Conservation (phyloP, 2,329 filamentous ascomycete species). For the Epichloe coenophiala region DNA sequence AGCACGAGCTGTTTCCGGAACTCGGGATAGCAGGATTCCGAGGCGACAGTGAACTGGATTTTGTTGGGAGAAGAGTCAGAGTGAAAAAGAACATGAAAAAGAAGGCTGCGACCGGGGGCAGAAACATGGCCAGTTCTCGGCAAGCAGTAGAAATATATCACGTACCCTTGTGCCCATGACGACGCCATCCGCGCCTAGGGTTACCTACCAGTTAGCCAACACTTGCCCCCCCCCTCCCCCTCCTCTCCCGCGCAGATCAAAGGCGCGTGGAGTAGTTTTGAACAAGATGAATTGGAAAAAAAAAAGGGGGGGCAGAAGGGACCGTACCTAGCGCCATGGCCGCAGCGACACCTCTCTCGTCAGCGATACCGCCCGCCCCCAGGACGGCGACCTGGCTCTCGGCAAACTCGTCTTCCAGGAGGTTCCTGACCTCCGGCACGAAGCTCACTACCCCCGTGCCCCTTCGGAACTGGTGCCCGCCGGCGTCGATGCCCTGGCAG, state of each 20-base stretch:
- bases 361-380: constrained; percentile 46
- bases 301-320: neutral
- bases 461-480: constrained; percentile 44
- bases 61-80: neutral
- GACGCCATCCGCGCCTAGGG: constrained; percentile 25
- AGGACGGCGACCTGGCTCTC: constrained; percentile 27
- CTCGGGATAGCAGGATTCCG: constrained; percentile 29
- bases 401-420: constrained; percentile 25
- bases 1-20: constrained; percentile 27
- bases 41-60: constrained; percentile 27
- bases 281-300: too few species aligned
- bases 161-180: constrained; percentile 30
- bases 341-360: constrained; percentile 41
- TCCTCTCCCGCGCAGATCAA: too few species aligned
- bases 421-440: constrained; percentile 41
- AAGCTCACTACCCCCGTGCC: constrained; percentile 42
- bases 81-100: neutral
- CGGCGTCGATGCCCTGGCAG: constrained; percentile 50
- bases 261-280: too few species aligned
- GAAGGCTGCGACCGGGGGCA: neutral
- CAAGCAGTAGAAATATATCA: neutral
- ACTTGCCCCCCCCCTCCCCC: too few species aligned
- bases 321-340: constrained; percentile 37
- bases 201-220: neutral
- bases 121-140: neutral